These are phyloP conservation scores for Colletotrichum sp. DNA, from an alignment of 2,329 filamentous ascomycete genomes.

Conservation along the genomic window DNA sequence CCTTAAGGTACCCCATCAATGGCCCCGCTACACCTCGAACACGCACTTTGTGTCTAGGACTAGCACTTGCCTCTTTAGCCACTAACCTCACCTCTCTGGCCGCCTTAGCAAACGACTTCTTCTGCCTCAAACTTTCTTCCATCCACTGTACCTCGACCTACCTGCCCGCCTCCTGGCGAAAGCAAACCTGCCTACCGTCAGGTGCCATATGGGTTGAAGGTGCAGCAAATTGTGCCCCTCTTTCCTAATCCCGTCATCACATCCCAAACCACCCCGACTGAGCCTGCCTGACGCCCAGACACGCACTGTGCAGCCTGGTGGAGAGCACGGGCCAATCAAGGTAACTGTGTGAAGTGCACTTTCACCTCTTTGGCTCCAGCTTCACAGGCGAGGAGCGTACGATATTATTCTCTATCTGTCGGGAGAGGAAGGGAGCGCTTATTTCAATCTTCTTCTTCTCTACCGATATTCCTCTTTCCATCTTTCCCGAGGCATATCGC, in stretches of 20 bases:
- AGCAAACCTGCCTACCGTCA: not conserved
- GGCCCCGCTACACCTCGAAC: not conserved
- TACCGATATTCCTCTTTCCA: not conserved
- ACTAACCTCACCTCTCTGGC: not conserved
- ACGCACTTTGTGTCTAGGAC: not conserved
- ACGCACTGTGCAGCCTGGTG: constrained; percentile 16
- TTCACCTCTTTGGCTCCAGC: not conserved
- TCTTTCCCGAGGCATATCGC: not conserved
- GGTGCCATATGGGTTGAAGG: not conserved
- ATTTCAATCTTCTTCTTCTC: not conserved
- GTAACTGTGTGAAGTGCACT: not conserved
- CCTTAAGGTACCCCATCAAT: not conserved
- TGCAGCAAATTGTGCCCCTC: constrained; percentile 3
- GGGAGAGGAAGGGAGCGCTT: not conserved
- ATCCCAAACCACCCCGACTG: not conserved
- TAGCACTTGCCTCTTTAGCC: not conserved
- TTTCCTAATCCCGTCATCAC: constrained; percentile 19
- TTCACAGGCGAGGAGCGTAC: not conserved
- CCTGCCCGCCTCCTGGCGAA: not conserved
- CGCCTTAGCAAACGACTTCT: not conserved
- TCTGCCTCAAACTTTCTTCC: not conserved
- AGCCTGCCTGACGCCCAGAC: constrained; percentile 11
- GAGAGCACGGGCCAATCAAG: constrained; percentile 1
- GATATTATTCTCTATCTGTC: not conserved
- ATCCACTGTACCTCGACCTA: not conserved